phyloP scores from a whole-genome alignment of 2,329 filamentous ascomycete species.

The Davidsoniella australis region DNA sequence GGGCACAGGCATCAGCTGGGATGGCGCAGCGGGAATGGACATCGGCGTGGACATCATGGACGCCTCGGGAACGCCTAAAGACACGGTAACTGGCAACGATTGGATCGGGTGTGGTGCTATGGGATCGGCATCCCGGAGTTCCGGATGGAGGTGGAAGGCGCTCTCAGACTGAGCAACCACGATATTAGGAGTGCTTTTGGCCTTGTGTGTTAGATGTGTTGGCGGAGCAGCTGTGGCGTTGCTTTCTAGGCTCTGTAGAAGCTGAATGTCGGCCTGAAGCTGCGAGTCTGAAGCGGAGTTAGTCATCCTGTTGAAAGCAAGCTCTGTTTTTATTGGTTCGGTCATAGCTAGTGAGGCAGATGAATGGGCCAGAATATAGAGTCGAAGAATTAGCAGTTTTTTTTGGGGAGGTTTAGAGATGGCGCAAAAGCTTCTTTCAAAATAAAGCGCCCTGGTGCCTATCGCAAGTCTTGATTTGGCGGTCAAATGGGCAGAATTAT shows the following conservation, averaged over 20 bases:
- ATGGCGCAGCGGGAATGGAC: background rate
- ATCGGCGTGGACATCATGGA: slow-evolving; percentile 22
- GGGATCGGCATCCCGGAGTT: background rate
- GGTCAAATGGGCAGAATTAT: too few species aligned
- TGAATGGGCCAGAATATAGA: too few species aligned
- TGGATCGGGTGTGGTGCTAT: background rate
- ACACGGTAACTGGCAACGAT: background rate
- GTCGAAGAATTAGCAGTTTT: too few species aligned
- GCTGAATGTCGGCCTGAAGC: slow-evolving; percentile 9
- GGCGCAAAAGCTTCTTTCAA: too few species aligned
- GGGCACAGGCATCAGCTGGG: slow-evolving; percentile 1
- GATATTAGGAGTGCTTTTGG: too few species aligned
- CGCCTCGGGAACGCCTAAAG: slow-evolving; percentile 13
- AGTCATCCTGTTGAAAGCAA: too few species aligned
- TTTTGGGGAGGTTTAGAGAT: too few species aligned
- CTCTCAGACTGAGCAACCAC: background rate
- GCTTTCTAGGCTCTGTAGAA: slow-evolving; percentile 9
- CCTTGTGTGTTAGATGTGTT: too few species aligned
- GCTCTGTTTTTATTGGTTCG: too few species aligned
- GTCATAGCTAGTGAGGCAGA: too few species aligned
- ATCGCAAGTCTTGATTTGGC: too few species aligned
- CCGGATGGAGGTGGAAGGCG: slow-evolving; percentile 1
- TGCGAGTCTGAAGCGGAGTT: slow-evolving; percentile 2
- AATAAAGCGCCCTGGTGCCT: too few species aligned
- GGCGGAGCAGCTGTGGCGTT: background rate